Evolutionary conservation across 345 rosid genomes (phyloP).

Genomic region (Anacardium occidentale): DNA sequence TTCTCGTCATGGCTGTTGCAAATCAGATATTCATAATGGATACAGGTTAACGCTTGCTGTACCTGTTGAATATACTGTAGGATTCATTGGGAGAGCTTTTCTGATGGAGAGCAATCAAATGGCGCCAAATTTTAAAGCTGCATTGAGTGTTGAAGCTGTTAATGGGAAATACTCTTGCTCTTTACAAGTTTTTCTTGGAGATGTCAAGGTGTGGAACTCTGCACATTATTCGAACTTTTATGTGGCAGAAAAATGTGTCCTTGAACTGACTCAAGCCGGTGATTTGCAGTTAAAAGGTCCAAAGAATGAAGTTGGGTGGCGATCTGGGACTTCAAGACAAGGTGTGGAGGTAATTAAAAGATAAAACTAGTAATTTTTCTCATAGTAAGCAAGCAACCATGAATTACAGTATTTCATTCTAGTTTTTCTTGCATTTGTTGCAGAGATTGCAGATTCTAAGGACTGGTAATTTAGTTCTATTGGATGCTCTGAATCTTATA

Average conservation of each 20-base stretch:
- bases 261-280: slow-evolving; percentile 62
- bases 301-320: slow-evolving; percentile 62
- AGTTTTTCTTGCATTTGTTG: slow-evolving; percentile 19
- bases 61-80: slow-evolving; percentile 44
- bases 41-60: slow-evolving; percentile 52
- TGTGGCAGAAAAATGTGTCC: slow-evolving; percentile 49
- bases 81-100: slow-evolving; percentile 70
- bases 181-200: slow-evolving; percentile 68
- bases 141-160: slow-evolving; percentile 63
- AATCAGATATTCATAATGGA: slow-evolving; percentile 49
- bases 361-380: neutral
- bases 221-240: slow-evolving; percentile 71
- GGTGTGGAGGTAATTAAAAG: slow-evolving; percentile 68
- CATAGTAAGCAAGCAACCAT: neutral
- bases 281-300: slow-evolving; percentile 68
- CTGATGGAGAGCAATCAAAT: slow-evolving; percentile 43
- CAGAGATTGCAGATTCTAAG: slow-evolving; percentile 70
- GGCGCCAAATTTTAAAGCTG: slow-evolving; percentile 54
- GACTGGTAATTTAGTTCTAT: slow-evolving; percentile 71
- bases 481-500: slow-evolving; percentile 47
- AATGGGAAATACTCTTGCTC: slow-evolving; percentile 60
- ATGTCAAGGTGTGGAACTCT: slow-evolving; percentile 84
- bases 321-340: slow-evolving; percentile 79
- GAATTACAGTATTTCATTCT: neutral
- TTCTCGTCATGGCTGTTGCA: slow-evolving; percentile 29